Base-by-base conservation (phyloP, 106 monocot species). In the Acanthochlamys bracteata region DNA sequence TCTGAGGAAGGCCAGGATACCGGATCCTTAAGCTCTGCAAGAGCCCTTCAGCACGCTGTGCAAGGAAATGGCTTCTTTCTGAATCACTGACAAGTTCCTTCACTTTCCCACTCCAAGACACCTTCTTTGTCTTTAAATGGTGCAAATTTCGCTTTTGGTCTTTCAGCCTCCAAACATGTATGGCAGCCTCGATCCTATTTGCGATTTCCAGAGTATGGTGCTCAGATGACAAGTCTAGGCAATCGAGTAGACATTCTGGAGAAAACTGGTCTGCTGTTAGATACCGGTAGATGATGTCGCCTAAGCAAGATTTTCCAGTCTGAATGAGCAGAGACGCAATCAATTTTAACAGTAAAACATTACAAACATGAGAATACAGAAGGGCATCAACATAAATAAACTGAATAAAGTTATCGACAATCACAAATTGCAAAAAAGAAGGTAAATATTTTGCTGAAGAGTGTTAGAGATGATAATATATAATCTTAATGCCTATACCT, bases 1-100 rank as follows among this genome's bases (percentile, higher is more conserved):
- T 99, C 73, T 98, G 98, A 10, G 98, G 92, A 59, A 99, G 88
- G 55, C 81, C 88, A 66, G 98, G 92, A 49, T 85, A 89, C 21
- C 88, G 76, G 53, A 89, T 68, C 40, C 78, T 78, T 66, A 99
- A 71, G 66, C 83, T 81, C 60, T 83, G 92, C 68, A 99, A 65
- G 21, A 99, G 81, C 0, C 82, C 74, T 39, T 86, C 77, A 13
- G 98, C 92, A 20, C 89, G 74, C 59, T 89, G 63, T 43, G 85
- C 78, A 39, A 99, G 66, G 58, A 81, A 61, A 1, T 80, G 71
- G 63, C 53, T 86, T 61, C 79, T 85, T 51, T 86, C 83, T 7
- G 79, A 40, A 45, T 80, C 76, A 24, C 53, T 53, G 7, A 86
- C 85, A 25, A 92, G 79, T 14, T 81, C 89, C 67, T 84, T 99